Base-by-base conservation (phyloP, 164 flowering plant species). In the Stephania yunnanensis region DNA sequence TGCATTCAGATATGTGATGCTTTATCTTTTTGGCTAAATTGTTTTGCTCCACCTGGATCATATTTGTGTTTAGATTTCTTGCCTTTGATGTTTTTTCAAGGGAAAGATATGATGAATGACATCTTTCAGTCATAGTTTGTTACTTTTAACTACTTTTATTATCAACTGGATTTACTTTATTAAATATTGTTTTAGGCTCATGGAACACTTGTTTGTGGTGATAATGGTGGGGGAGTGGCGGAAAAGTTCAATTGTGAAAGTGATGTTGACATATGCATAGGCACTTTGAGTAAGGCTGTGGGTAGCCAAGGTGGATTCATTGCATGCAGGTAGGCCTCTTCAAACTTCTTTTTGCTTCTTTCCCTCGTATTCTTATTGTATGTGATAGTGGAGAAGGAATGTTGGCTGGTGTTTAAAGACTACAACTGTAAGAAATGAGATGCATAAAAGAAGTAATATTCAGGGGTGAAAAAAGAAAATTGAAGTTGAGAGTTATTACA, bases 291-390 rank as follows among this genome's bases (percentile, higher is more conserved):
- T 70, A 93, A 93, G 85, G 99, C 97, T 79, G 95, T 89, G 7
- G 99, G 97, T 76, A 92, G 97, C 83, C 91, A 85, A 76, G 99
- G 98, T 77, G 99, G 99, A 71, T 95, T 92, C 78, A 86, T 95
- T 42, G 91, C 99, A 53, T 92, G 99, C 97, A 95, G 99, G 99
- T 92, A 82, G 76, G 44, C 65, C 17, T 68, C 20, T 71, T 68
- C 30, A n/a, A 76, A 15, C 64, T 70, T 13, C 70, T 58, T 13
- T 69, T 69, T 58, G 1, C n/a, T 58, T 58, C n/a, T 58, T 19
- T 58, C 17, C 15, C 65, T 53, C 65, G 6, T 58, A n/a, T 5
- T 17, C n/a, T 19, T 58, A 58, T 19, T 15, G 65, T 58, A 17
- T 58, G 19, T 36, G 42, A 4, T 36, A 4, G 0, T 36, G 42